A percentile compares a stretch with the other conserved stretches of the same genome.
Evolutionary conservation across 345 rosid species (phyloP).

Genomic region (Salix dunnii): DNA sequence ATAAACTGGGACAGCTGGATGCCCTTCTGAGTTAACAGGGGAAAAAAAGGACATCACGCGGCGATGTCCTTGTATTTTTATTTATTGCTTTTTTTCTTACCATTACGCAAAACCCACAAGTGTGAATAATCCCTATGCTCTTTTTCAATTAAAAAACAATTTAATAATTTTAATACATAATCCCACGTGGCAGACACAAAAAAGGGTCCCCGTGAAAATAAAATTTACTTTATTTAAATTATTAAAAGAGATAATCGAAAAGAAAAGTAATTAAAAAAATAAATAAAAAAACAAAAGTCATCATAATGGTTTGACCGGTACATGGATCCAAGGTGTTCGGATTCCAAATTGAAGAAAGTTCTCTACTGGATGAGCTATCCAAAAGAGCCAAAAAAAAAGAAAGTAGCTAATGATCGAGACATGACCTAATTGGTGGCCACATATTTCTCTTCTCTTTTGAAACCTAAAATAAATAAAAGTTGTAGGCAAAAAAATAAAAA

Average conservation of each 20-base stretch:
- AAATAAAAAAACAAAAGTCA: neutral
- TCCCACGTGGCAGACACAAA: too few species aligned
- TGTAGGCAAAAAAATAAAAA: neutral
- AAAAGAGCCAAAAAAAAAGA: neutral
- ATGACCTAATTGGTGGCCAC: too few species aligned
- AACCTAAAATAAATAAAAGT: neutral
- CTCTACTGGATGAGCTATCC: neutral
- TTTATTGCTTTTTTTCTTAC: neutral
- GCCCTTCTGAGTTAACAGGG: neutral
- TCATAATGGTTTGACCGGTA: neutral
- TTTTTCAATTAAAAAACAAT: too few species aligned
- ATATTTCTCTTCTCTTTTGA: too few species aligned
- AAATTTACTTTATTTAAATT: too few species aligned
- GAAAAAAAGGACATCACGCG: neutral
- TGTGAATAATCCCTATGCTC: too few species aligned
- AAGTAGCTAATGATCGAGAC: too few species aligned
- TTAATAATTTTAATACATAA: too few species aligned
- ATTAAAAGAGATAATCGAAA: too few species aligned
- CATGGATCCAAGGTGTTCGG: neutral
- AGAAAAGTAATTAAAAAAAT: too few species aligned
- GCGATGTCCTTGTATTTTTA: neutral
- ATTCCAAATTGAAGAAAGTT: neutral
- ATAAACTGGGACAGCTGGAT: slow-evolving; percentile 43
- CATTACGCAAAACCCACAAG: too few species aligned
- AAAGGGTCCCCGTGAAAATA: too few species aligned